Evolutionary conservation across 2,329 filamentous ascomycete genomes (phyloP), one percentile per base, ranked within the genome.

Genomic region (Colletotrichum acutatum): DNA sequence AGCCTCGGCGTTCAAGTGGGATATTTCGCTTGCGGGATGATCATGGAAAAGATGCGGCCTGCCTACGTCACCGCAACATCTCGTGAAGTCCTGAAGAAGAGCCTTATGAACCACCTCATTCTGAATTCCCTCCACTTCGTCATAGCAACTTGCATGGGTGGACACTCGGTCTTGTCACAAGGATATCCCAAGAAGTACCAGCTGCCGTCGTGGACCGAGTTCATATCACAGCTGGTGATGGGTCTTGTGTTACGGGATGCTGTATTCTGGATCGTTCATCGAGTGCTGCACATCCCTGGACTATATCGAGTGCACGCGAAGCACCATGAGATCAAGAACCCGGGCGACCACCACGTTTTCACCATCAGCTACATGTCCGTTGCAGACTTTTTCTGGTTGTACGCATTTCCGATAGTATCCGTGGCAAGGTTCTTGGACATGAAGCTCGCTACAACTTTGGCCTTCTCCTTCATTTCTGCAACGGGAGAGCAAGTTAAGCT

Each of bases 281-380:
- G 62, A 16, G 14, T 65, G 2, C 34, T 49, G n/a, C 62, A 65
- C 49, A 30, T 49, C 30, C 62, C 62, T 14, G 62, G 49, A 7
- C 5, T 65, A 7, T 65, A 65, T 28, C n/a, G n/a, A 16, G 49
- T 65, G 49, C 62, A 65, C 62, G 62, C 62, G 8, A 65, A 65
- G 30, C 62, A 65, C 9, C 62, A 65, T 28, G 62, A 65, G 62
- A 65, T 65, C 62, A 32, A 34, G 22, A 16, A 65, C 28, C 62
- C 62, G 2, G 49, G 28, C 49, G 32, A 54, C 16, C 62, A 65
- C 30, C 62, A 65, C 49, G 1, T 65, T 3, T 32, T 54, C 3
- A 65, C 62, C 62, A 65, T 65, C 62, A 65, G 62, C 49, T 65
- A 65, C 49, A 65, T 65, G 62, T 65, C 62, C 3, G 49, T 37